Evolutionary conservation across 805 yeast species (phyloP), one percentile per base, ranked within the genome.

Genomic region (Maudiozyma serrabonitensis): DNA sequence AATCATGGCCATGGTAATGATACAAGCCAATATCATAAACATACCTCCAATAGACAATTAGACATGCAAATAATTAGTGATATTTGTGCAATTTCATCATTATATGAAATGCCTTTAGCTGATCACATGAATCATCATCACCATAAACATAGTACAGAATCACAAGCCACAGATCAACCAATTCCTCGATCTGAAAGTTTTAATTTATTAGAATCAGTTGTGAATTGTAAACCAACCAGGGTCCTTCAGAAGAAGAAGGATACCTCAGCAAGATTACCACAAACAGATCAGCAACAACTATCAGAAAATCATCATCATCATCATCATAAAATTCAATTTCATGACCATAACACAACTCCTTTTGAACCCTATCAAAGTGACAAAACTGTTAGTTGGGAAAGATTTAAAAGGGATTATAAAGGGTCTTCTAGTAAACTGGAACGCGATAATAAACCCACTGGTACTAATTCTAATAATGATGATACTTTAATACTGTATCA

Each of bases 291-390:
- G 32, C 9, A 28, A 28, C 32, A 35, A 6, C 16, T 15, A 5
- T 13, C 6, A 41, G 5, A 41, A n/a, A 9, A 8, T 2, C 26
- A 58, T 15, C 58, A 62, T 19, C 74, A 72, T 48, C 72, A 68
- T 47, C 73, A 70, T 57, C 73, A 69, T 50, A 64, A 63, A 31
- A 57, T 66, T 18, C 70, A 69, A 49, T 51, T 69, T 1, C 72
- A 69, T 51, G 60, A 62, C 19, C 74, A 68, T 41, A 41, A 41
- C 9, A 8, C 31, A 12, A 25, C 11, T 44, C 11, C 16, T n/a
- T 13, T 35, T 15, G 32, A 13, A 28, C 21, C 26, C 1, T 18
- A 23, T 2, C 18, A 32, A 11, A 32, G 25, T 43, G 44, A 43
- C n/a, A 50, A 38, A 23, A 16, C 43, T 16, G 28, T 40, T 9